phyloP scores from a whole-genome alignment of 345 rosid genomes.

The Boechera stricta region DNA sequence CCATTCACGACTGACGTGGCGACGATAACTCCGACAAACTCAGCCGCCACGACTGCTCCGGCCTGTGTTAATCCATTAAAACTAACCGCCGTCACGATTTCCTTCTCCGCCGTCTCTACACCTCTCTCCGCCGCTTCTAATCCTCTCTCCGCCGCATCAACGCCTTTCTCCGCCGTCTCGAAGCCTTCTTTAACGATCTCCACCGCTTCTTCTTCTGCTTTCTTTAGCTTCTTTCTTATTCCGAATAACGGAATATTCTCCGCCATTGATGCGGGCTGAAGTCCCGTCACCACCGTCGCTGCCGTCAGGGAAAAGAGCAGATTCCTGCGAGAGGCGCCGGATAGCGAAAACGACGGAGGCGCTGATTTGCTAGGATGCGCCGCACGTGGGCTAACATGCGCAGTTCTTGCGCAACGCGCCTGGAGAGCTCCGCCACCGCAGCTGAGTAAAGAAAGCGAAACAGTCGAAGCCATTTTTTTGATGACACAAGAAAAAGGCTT shows the following conservation, averaged over 20 bases:
- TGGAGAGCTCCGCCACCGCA: conserved; percentile 28
- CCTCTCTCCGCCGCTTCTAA: conserved; percentile 69
- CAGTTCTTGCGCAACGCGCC: conserved; percentile 32
- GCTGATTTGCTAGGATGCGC: conserved; percentile 41
- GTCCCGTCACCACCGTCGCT: conserved; percentile 48
- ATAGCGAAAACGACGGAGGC: conserved; percentile 18
- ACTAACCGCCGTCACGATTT: conserved; percentile 55
- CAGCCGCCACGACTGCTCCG: conserved; percentile 75
- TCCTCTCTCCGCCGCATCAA: conserved; percentile 68
- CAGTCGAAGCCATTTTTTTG: conserved; percentile 58
- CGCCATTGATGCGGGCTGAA: conserved; percentile 55
- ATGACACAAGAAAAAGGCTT: background rate
- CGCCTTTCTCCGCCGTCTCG: conserved; percentile 60
- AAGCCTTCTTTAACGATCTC: conserved; percentile 75
- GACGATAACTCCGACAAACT: conserved; percentile 67
- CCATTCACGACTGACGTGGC: conserved; percentile 81
- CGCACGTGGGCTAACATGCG: conserved; percentile 43
- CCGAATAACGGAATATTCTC: conserved; percentile 77
- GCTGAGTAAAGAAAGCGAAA: conserved; percentile 43
- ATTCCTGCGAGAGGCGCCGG: conserved; percentile 57
- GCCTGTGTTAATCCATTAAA: conserved; percentile 84
- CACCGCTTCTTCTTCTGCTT: conserved; percentile 78
- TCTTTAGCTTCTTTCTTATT: conserved; percentile 69
- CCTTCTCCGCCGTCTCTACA: conserved; percentile 60
- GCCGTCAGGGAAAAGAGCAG: conserved; percentile 62